Evolutionary conservation across 2,329 filamentous ascomycete species (phyloP), one percentile per base, ranked within the genome.

Genomic region (Rhexocercosporidium sp.): DNA sequence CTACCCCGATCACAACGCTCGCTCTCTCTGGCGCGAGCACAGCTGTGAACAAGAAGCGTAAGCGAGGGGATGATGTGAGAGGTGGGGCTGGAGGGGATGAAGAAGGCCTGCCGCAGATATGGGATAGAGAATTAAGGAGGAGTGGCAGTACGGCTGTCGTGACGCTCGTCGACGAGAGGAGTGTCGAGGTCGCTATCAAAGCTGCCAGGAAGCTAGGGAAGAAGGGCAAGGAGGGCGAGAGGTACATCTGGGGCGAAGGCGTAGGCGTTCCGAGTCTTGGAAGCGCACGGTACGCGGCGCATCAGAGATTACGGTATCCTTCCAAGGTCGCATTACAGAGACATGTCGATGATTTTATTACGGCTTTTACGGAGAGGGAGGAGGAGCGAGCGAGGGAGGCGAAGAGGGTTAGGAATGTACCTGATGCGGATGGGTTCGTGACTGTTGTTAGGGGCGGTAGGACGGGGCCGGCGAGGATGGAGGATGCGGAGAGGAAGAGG

Each of bases 381-480:
- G 88, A 79, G 80, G 90, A 83, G 79, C 90, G 83, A 73, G 85
- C 76, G 71, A 89, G 82, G 81, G 85, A 83, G 76, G 91, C 81
- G 77, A 89, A 87, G 80, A 82, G 86, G 64, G 82, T 90, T 69
- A 88, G 92, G 68, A 90, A 91, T 72, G 90, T 93, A 75, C 93
- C 95, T 0, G 96, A 99, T 78, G 94, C 93, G 76, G 96, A 99
- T 78, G 96, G 96, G 1, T 99, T 99, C 78, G 86, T 98, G 59
- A 98, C 94, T 3, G 96, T 99, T 27, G 92, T 90, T 1, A 86
- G 92, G 64, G 94, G 94, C 29, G 92, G 92, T 46, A 84, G 90
- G 66, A 85, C 85, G 7, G 91, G 90, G n/a, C 89, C 92, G 0
- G 94, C 92, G 1, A 86, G 90, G 64, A 85, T 89, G 69, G 90